A percentile compares a stretch with the other conserved stretches of the same genome.
Evolutionary conservation across 2,329 filamentous ascomycete species (phyloP).

Genomic region (Gliomastix tumulicola): DNA sequence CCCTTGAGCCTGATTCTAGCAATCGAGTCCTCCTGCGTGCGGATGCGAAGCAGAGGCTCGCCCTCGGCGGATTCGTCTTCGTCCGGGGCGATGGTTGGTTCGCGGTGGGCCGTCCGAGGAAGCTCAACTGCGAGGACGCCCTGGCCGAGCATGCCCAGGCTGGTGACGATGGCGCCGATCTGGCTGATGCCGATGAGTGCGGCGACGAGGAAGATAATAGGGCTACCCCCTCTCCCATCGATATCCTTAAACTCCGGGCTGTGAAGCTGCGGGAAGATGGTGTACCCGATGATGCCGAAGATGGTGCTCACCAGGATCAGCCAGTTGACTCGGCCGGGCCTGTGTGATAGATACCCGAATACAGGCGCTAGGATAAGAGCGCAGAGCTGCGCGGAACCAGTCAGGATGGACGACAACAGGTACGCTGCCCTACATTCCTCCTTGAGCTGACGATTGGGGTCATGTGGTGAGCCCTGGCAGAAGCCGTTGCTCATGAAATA

Average conservation of each 20-base stretch:
- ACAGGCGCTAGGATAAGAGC: constrained; percentile 79
- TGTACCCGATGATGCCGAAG: constrained; percentile 73
- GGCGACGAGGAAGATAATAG: constrained; percentile 67
- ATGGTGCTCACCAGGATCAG: constrained; percentile 67
- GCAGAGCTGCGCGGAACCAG: constrained; percentile 80
- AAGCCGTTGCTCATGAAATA: constrained; percentile 79
- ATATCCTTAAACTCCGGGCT: constrained; percentile 67
- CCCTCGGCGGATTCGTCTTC: constrained; percentile 33
- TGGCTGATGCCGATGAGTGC: constrained; percentile 83
- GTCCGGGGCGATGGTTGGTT: constrained; percentile 20
- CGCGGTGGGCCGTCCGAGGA: constrained; percentile 13
- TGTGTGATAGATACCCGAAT: constrained; percentile 80
- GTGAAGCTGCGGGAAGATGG: constrained; percentile 64
- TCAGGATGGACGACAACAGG: constrained; percentile 77
- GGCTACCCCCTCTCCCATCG: constrained; percentile 59
- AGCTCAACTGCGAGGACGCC: constrained; percentile 60
- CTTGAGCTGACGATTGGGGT: constrained; percentile 69
- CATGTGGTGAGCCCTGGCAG: constrained; percentile 61
- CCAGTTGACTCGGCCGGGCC: constrained; percentile 57
- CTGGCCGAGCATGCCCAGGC: constrained; percentile 76
- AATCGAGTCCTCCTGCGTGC: constrained; percentile 20
- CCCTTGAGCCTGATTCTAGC: constrained; percentile 68
- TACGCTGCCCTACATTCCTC: constrained; percentile 82
- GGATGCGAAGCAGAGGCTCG: constrained; percentile 28
- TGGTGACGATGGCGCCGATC: constrained; percentile 94